Percentiles rank a stretch among this genome's conserved stretches.
Conservation (phyloP, 352 stramenopile species). For the Phytophthora europaea region DNA sequence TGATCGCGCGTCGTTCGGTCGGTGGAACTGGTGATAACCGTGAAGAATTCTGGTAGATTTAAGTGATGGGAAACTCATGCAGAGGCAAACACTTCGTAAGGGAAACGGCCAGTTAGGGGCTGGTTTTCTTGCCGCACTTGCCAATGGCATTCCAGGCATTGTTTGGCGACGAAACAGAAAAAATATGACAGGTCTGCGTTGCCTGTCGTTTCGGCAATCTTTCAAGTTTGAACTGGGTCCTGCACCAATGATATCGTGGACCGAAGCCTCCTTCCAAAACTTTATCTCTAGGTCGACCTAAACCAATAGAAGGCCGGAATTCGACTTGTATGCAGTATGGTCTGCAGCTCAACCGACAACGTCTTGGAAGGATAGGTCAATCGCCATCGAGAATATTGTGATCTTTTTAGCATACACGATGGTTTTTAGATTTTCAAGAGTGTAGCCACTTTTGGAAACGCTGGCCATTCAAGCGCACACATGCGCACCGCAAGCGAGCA, state of each 20-base stretch:
- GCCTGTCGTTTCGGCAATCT: background rate
- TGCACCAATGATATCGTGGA: background rate
- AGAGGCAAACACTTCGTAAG: background rate
- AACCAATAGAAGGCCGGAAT: background rate
- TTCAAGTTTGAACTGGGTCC: background rate
- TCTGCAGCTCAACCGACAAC: background rate
- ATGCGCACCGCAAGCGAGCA: background rate
- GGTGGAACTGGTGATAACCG: too few relatives aligned
- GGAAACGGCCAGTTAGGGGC: background rate
- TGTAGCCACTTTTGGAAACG: background rate
- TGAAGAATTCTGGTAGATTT: too few relatives aligned
- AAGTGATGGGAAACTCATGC: too few relatives aligned
- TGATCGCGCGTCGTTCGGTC: too few relatives aligned
- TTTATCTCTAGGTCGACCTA: background rate
- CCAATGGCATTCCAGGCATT: background rate
- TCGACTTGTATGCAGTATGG: background rate
- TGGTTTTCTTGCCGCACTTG: background rate
- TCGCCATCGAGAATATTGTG: background rate
- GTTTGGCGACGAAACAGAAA: background rate
- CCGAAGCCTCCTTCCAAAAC: background rate
- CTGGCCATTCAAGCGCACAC: background rate
- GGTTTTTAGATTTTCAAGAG: background rate
- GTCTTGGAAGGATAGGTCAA: background rate
- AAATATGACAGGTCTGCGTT: background rate
- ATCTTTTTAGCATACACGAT: background rate